These are phyloP conservation scores for Debaryomyces singareniensis DNA, from an alignment of 1,139 yeast genomes.

Conservation along the genomic window DNA sequence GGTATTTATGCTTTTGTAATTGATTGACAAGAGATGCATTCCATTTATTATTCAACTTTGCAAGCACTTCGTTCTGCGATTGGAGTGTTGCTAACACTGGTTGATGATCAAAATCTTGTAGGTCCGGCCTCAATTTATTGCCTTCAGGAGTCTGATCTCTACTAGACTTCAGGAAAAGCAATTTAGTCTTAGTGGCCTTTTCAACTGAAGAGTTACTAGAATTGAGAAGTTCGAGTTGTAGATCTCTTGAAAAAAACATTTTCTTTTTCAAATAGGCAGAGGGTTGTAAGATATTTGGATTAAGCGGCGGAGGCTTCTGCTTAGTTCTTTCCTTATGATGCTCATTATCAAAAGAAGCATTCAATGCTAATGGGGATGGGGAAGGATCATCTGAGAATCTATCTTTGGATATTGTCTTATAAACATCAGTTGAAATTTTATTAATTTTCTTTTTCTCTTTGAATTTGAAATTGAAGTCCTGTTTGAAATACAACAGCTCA, in stretches of 20 bases:
- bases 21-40: conserved; percentile 5
- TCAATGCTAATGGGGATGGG: neutral
- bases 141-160: neutral
- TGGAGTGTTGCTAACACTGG: conserved; percentile 12
- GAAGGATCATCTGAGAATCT: neutral
- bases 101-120: conserved; percentile 2
- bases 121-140: neutral
- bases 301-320: conserved; percentile 5
- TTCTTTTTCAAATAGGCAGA: conserved; percentile 25
- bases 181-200: conserved; percentile 8
- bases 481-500: conserved; percentile 1
- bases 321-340: conserved; percentile 1
- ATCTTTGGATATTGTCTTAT: conserved; percentile 5
- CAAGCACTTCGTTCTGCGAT: conserved; percentile 29
- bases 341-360: neutral
- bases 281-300: conserved; percentile 12
- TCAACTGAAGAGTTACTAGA: conserved; percentile 1
- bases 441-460: neutral
- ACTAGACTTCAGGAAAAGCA: conserved; percentile 1
- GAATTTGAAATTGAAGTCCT: conserved; percentile 3
- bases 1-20: neutral
- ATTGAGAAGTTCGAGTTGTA: conserved; percentile 28
- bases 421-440: neutral
- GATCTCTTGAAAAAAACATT: conserved; percentile 30
- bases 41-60: conserved; percentile 7